Conservation (phyloP, 73 alveolate species). For the Symbiodinium natans region DNA sequence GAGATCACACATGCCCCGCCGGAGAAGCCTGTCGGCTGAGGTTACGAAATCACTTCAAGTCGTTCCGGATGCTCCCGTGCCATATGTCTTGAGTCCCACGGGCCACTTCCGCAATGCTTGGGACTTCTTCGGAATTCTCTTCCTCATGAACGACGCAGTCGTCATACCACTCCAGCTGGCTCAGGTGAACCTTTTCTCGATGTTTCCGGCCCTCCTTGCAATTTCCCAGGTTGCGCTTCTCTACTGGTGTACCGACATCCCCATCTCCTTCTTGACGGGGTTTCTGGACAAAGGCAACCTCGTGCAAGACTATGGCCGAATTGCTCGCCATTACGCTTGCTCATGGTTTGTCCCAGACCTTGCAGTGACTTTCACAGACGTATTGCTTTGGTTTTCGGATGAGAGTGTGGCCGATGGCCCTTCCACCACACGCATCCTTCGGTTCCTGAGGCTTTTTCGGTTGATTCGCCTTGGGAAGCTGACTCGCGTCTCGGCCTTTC, state of each 20-base stretch:
- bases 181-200: background rate
- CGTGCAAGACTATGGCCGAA: background rate
- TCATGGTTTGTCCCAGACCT: background rate
- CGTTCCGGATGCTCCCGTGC: background rate
- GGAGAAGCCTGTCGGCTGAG: constrained; percentile 1
- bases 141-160: constrained; percentile 8
- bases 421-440: constrained; percentile 15
- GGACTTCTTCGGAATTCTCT: constrained; percentile 44
- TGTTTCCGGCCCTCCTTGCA: background rate
- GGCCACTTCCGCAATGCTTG: constrained; percentile 57
- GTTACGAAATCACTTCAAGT: background rate
- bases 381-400: background rate
- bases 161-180: constrained; percentile 12
- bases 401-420: background rate
- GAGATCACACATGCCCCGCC: constrained; percentile 3
- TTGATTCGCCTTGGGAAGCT: constrained; percentile 52
- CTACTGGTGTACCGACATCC: constrained; percentile 64
- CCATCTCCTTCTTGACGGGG: constrained; percentile 52
- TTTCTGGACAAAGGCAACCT: constrained; percentile 1
- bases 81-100: background rate
- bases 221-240: background rate
- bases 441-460: constrained; percentile 57
- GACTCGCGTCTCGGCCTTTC: constrained; percentile 33
- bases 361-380: background rate
- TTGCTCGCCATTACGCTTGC: background rate